Conservation (phyloP, 495 filamentous ascomycete genomes). For the Annulohypoxylon maeteangense region DNA sequence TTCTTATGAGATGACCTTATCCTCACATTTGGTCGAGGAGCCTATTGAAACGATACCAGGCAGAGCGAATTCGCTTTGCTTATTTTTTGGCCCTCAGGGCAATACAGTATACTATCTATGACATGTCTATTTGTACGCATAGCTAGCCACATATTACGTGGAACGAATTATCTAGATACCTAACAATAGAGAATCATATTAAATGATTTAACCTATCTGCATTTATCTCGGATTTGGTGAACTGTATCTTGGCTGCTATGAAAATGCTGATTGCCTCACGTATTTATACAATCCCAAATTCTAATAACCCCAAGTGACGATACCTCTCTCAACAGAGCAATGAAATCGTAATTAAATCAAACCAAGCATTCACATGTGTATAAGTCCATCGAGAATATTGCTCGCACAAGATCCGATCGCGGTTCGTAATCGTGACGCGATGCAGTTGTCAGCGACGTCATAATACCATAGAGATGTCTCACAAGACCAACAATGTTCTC, state of each 20-base stretch:
- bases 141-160: neutral
- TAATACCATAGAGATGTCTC: constrained; percentile 10
- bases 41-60: constrained; percentile 20
- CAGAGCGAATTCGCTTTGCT: neutral
- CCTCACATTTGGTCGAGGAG: neutral
- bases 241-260: too few species aligned
- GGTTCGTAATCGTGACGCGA: constrained; percentile 40
- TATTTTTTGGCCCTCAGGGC: neutral
- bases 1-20: constrained; percentile 9
- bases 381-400: neutral
- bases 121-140: constrained; percentile 5
- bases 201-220: neutral
- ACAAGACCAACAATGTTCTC: constrained; percentile 19
- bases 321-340: neutral
- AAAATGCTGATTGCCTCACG: neutral
- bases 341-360: neutral
- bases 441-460: constrained; percentile 33
- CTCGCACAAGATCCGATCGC: neutral
- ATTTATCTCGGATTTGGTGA: too few species aligned
- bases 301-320: too few species aligned
- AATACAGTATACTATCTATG: too few species aligned
- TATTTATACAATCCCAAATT: too few species aligned
- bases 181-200: constrained; percentile 6
- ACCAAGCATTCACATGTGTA: neutral
- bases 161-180: constrained; percentile 6